Evolutionary conservation across 768 basidiomycete species (phyloP), one percentile per base, ranked within the genome.

Genomic region (Pleurotus ostreatus): DNA sequence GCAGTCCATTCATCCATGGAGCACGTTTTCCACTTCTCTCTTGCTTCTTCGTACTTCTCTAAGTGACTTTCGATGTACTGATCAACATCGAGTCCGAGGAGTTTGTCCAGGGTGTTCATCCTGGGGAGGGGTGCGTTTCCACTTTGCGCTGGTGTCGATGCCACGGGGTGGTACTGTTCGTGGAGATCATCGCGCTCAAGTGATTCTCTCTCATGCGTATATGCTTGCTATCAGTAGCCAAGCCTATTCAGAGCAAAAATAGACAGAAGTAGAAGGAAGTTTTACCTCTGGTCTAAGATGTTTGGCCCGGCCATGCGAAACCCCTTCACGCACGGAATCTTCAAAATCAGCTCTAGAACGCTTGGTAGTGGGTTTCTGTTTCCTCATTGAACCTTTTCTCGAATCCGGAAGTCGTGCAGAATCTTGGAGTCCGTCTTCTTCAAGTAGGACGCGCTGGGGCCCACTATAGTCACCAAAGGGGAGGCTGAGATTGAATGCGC

Each of bases 1-100:
- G 76, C 70, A 4, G 71, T 63, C 84, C 84, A 84, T 49, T 84
- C 82, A 12, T 79, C 77, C 55, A 75, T 66, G 0, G 74, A 71
- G 55, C 80, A 81, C 5, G 74, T 70, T 12, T 71, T 71, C 82
- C 83, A 86, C 58, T 71, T 77, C 57, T 71, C 70, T 25, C 71
- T 65, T 23, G 73, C 63, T 9, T 67, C 67, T 38, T 79, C 78
- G 57, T 84, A 84, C 23, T 66, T 65, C 0, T 78, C 76, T 30
- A 70, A 61, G 57, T 77, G 67, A 8, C 70, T 66, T 18, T 71
- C 75, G 16, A 78, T 62, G 58, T 75, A 79, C 0, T 60, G 62
- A 51, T 81, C 76, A 1, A 74, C 68, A 55, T 81, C 78, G 30
- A 67, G 65, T 0, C 77, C 78, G 2, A 83, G 63, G 2, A 82